phyloP scores from a whole-genome alignment of 78 protist genomes.

The Dictyostelium discoideum region dicty_2.7 NC_007088.5:3883001-3883500 shows the following conservation, averaged over 20 bases:
- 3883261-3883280: neutral
- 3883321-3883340: neutral
- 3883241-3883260: constrained; percentile 36
- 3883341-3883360: neutral
- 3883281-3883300: neutral
- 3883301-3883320: neutral
- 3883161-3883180: constrained; percentile 99
- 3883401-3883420: neutral
- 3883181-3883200: constrained; percentile 92
- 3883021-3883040: constrained; percentile 92
- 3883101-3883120: constrained; percentile 95
- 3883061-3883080: constrained; percentile 89
- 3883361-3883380: neutral
- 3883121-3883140: constrained; percentile 91
- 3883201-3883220: constrained; percentile 83
- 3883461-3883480: constrained; percentile 74
- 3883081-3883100: constrained; percentile 96
- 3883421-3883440: neutral
- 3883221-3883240: constrained; percentile 86
- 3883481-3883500: constrained; percentile 92
- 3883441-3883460: neutral
- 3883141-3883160: constrained; percentile 99
- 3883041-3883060: constrained; percentile 78
- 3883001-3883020: constrained; percentile 96
- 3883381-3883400: constrained; percentile 1